These are phyloP conservation scores for Talaromyces islandicus DNA, from an alignment of 2,329 filamentous ascomycete species.

Conservation along the genomic window DNA sequence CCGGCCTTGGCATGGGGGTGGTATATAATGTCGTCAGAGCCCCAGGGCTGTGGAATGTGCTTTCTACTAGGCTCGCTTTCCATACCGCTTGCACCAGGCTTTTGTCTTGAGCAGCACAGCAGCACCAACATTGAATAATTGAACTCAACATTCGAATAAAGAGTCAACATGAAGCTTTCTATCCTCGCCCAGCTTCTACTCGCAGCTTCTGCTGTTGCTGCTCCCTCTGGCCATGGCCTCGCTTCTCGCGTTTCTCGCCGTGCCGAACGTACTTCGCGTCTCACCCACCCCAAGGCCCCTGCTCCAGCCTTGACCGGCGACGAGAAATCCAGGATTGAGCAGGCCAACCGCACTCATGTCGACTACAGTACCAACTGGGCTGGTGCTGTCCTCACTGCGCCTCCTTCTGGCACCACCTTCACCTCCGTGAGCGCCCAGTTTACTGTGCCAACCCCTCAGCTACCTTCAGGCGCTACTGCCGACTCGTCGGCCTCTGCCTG, in stretches of 20 bases:
- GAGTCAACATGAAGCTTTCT: neutral
- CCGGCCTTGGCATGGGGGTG: neutral
- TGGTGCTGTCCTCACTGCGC: slow-evolving; percentile 48
- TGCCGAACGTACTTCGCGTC: slow-evolving; percentile 15
- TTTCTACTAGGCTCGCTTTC: neutral
- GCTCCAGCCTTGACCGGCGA: slow-evolving; percentile 1
- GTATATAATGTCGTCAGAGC: neutral
- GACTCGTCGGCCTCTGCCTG: slow-evolving; percentile 49
- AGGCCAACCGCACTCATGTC: slow-evolving; percentile 35
- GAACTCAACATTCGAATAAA: neutral
- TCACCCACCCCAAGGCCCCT: slow-evolving; percentile 19
- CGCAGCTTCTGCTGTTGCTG: slow-evolving; percentile 16
- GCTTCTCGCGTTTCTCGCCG: slow-evolving; percentile 25
- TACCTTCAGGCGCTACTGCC: slow-evolving; percentile 31
- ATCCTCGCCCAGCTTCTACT: slow-evolving; percentile 11
- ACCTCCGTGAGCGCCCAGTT: slow-evolving; percentile 41
- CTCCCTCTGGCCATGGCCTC: slow-evolving; percentile 19
- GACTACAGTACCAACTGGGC: slow-evolving; percentile 56
- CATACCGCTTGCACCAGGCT: neutral
- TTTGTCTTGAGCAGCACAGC: neutral
- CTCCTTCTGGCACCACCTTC: slow-evolving; percentile 41
- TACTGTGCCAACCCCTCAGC: slow-evolving; percentile 46
- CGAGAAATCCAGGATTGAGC: neutral
- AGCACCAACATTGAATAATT: neutral
- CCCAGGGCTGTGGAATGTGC: neutral